These are phyloP conservation scores for Candida arabinofermentans DNA, from an alignment of 805 yeast species.

Conservation along the genomic window DNA sequence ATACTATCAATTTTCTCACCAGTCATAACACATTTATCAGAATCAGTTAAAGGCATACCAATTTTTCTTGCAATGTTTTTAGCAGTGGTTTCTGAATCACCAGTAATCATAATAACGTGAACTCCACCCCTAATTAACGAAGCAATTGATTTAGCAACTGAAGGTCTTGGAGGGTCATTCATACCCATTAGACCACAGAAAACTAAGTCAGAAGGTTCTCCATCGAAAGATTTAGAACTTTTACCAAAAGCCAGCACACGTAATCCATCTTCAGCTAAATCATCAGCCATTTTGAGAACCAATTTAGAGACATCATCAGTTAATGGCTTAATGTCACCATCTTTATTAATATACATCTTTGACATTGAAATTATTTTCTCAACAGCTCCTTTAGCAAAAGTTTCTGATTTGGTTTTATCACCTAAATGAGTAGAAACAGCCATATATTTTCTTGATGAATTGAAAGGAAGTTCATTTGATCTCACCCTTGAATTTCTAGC, in stretches of 20 bases:
- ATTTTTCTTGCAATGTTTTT: conserved; percentile 79
- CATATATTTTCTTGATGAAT: conserved; percentile 83
- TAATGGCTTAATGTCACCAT: conserved; percentile 58
- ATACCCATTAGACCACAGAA: conserved; percentile 90
- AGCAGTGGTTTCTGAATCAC: conserved; percentile 88
- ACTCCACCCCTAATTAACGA: conserved; percentile 88
- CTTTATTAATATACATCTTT: conserved; percentile 51
- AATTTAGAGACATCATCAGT: conserved; percentile 43
- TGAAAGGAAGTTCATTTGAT: conserved; percentile 75
- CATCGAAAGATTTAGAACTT: conserved; percentile 34
- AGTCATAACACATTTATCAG: conserved; percentile 65
- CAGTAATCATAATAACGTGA: conserved; percentile 97
- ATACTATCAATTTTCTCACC: conserved; percentile 81
- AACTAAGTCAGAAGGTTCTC: conserved; percentile 53
- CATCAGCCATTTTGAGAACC: conserved; percentile 55
- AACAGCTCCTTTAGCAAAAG: conserved; percentile 86
- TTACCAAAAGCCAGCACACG: conserved; percentile 82
- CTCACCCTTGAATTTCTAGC: conserved; percentile 56
- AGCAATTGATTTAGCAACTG: conserved; percentile 71
- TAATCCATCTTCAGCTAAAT: conserved; percentile 77
- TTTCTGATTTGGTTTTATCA: conserved; percentile 48
- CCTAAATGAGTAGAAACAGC: conserved; percentile 70
- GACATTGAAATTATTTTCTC: conserved; percentile 68
- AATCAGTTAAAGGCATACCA: conserved; percentile 76
- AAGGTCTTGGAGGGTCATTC: conserved; percentile 97